These are phyloP conservation scores for Stagonosporopsis vannaccii DNA, from an alignment of 2,329 filamentous ascomycete species.

Conservation along the genomic window DNA sequence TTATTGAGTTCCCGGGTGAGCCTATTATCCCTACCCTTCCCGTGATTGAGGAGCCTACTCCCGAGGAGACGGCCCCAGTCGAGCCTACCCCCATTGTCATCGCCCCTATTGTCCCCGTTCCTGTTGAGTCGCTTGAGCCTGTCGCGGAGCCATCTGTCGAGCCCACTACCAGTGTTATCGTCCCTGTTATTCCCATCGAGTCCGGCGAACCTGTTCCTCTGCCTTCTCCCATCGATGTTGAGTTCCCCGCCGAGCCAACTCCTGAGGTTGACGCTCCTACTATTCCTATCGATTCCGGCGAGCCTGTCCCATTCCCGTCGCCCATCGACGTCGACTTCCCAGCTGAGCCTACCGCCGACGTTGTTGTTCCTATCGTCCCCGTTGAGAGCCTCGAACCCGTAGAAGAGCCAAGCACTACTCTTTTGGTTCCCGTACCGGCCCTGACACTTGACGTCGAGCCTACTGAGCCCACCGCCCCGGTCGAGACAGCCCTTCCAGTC, in stretches of 20 bases:
- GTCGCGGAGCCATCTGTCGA: background rate
- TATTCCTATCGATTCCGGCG: background rate
- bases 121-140: background rate
- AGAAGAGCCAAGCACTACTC: conserved; percentile 1
- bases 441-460: background rate
- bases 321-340: background rate
- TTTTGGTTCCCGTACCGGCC: conserved; percentile 2
- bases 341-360: background rate
- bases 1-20: conserved; percentile 21
- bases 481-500: background rate
- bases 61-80: background rate
- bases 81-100: background rate
- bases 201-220: background rate
- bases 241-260: background rate
- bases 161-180: background rate
- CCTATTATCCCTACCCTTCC: conserved; percentile 3
- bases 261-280: background rate
- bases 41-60: background rate
- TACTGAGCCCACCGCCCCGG: background rate
- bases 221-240: background rate
- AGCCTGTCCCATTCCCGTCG: background rate
- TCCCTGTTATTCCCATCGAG: background rate
- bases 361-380: background rate
- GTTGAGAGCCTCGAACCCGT: background rate
- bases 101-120: background rate